phyloP scores from a whole-genome alignment of 768 basidiomycete species.

The Mycena leptocephala region DNA sequence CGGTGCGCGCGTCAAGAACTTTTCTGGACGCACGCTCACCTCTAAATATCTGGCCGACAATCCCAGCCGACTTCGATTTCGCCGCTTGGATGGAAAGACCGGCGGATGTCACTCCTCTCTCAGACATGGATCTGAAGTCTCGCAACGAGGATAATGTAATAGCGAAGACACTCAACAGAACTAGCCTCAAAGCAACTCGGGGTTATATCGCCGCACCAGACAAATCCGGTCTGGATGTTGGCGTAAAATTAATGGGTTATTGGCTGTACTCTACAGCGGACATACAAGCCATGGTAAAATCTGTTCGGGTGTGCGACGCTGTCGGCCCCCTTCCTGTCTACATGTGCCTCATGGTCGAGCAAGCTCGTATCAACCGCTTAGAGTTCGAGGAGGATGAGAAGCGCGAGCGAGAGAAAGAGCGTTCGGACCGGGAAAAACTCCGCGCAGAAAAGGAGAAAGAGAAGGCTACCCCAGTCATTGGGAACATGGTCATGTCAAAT shows the following conservation, averaged over 20 bases:
- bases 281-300: not conserved
- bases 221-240: not conserved
- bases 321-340: not conserved
- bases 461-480: not conserved
- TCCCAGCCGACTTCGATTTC: constrained; percentile 1
- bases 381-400: not conserved
- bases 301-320: not conserved
- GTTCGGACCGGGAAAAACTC: not conserved
- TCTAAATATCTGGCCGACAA: not conserved
- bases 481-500: not conserved
- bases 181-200: not conserved
- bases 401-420: not conserved
- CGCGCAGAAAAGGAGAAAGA: not conserved
- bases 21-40: constrained; percentile 6
- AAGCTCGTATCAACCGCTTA: not conserved
- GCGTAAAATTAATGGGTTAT: not conserved
- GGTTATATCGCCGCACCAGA: not conserved
- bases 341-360: not conserved
- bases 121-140: not conserved
- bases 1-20: constrained; percentile 8
- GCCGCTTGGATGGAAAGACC: not conserved
- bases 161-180: not conserved
- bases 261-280: not conserved
- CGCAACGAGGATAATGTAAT: not conserved
- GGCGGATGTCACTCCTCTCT: not conserved